Evolutionary conservation across 352 stramenopile species (phyloP), one percentile per base, ranked within the genome.

Genomic region (Phytophthora melonis): DNA sequence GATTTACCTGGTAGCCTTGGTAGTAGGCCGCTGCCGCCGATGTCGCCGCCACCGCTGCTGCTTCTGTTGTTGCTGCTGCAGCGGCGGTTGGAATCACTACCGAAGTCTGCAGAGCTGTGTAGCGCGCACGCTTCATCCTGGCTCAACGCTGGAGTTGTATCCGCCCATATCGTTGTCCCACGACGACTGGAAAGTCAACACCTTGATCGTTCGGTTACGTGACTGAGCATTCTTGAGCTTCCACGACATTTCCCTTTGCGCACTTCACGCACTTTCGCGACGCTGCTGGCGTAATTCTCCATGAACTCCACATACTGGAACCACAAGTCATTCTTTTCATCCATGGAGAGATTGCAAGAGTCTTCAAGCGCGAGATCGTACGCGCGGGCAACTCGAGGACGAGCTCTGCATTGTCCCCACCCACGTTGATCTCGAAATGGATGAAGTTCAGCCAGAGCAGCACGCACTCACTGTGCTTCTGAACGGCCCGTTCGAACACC

Each of bases 261-360:
- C 8, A 89, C 65, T 63, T 81, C 72, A n/a, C 86, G 86, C n/a
- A 93, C 75, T 57, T 79, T 55, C 49, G 78, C 70, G 25, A 89
- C 59, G 41, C 60, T 81, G 54, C 60, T 65, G 19, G 72, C 78
- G 58, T 90, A 87, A 69, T 77, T 87, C 64, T 89, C 85, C 71
- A 93, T 72, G 30, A 94, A 94, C 7, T 94, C 86, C 14, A 77
- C 82, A 61, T 94, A 93, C 64, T 93, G 84, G 55, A 93, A 85
- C 88, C 88, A 94, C 63, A 94, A 49, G 63, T 94, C 88, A 58
- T 88, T 93, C 66, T 94, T 94, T 71, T 93, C 88, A 41, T 92
- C 76, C 68, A 84, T 87, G 32, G 66, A 78, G 16, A 94, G 69
- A 34, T 80, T 77, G 49, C 75, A 85, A 58, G 64, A 83, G 50